Conservation (phyloP, 1,284 basidiomycete genomes). For the Trichosporon coremiiforme region DNA sequence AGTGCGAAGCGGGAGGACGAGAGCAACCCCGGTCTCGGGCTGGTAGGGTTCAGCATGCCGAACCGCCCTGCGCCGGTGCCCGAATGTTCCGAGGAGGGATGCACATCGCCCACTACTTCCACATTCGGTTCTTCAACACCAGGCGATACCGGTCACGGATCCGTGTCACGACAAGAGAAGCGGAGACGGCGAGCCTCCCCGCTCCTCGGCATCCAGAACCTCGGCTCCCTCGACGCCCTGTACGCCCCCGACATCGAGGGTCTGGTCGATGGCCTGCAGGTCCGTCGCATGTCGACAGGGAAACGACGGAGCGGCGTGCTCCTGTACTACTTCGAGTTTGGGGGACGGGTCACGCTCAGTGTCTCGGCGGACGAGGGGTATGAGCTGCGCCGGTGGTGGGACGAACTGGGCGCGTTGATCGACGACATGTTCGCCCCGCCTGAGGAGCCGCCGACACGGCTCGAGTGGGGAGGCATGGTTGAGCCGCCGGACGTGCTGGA, state of each 20-base stretch:
- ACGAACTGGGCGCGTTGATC: not conserved
- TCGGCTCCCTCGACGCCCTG: not conserved
- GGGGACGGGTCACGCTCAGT: not conserved
- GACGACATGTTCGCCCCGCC: not conserved
- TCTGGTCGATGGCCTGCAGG: not conserved
- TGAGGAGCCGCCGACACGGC: not conserved
- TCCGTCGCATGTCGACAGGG: not conserved
- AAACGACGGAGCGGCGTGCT: not conserved
- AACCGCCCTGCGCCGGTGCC: not conserved
- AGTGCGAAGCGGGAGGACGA: not conserved
- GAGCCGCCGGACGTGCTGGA: too few relatives aligned
- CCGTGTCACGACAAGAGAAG: not conserved
- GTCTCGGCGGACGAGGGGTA: constrained; percentile 1
- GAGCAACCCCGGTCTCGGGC: constrained; percentile 3
- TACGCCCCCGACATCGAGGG: constrained; percentile 13
- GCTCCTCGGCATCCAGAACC: not conserved
- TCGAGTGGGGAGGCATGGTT: not conserved
- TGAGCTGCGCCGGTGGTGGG: not conserved
- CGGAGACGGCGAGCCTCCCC: not conserved
- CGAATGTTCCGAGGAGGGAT: not conserved
- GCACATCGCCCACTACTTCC: too few relatives aligned
- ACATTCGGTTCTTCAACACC: too few relatives aligned
- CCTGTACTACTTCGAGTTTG: constrained; percentile 16
- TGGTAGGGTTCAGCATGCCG: constrained; percentile 4
- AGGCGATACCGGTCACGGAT: too few relatives aligned